Evolutionary conservation across 768 basidiomycete species (phyloP).

Genomic region (Tylopilus sp.): DNA sequence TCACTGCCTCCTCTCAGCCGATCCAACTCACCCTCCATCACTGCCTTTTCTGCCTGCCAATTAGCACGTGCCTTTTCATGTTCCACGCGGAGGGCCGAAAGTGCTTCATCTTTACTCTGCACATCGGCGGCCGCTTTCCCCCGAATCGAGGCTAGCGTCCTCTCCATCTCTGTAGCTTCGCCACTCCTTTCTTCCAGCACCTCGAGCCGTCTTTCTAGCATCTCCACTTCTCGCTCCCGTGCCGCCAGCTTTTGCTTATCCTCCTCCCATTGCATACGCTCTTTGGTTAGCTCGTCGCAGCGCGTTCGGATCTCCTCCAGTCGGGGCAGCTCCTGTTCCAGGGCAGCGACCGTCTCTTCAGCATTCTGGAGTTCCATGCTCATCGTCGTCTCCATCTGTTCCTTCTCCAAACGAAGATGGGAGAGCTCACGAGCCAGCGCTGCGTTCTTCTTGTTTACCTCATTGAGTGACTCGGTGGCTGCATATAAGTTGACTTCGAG

Average conservation of each 20-base stretch:
- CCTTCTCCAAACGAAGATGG: constrained; percentile 62
- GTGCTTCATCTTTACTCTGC: constrained; percentile 39
- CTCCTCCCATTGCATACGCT: constrained; percentile 49
- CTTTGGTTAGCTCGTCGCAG: constrained; percentile 44
- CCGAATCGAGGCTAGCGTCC: constrained; percentile 34
- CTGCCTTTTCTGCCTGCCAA: constrained; percentile 49
- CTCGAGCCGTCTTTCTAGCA: constrained; percentile 41
- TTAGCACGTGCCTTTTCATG: constrained; percentile 45
- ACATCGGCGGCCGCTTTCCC: constrained; percentile 36
- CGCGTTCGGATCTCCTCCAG: constrained; percentile 48
- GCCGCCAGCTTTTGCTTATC: constrained; percentile 41
- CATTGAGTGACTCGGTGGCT: constrained; percentile 54
- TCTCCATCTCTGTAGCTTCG: constrained; percentile 40
- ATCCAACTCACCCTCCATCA: constrained; percentile 52
- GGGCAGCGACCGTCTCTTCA: constrained; percentile 57
- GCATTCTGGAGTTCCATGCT: constrained; percentile 63
- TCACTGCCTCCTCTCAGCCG: constrained; percentile 36
- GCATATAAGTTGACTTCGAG: constrained; percentile 67
- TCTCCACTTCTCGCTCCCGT: constrained; percentile 34
- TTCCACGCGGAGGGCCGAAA: constrained; percentile 35
- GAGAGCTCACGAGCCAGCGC: constrained; percentile 62
- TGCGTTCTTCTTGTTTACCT: constrained; percentile 57
- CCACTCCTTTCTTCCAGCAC: constrained; percentile 41
- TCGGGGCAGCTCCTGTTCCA: constrained; percentile 54
- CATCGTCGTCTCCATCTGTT: constrained; percentile 61